phyloP scores from a whole-genome alignment of 164 flowering plant genomes.

The Dillenia turbinata region DNA sequence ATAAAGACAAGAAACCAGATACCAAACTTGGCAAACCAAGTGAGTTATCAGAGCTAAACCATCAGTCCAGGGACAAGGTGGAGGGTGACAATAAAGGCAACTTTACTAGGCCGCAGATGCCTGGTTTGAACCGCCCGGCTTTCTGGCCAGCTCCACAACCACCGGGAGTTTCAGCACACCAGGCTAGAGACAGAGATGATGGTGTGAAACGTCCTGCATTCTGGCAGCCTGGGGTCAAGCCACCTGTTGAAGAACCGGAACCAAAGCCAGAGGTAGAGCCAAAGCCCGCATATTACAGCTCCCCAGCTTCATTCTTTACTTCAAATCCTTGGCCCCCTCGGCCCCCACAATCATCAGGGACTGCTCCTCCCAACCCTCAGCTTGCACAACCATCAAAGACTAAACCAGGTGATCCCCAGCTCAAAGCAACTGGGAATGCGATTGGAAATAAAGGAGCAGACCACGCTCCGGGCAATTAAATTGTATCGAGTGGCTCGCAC shows the following conservation, averaged over 20 bases:
- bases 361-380: constrained; percentile 16
- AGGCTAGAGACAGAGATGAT: too few relatives aligned
- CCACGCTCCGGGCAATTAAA: neutral
- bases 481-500: neutral
- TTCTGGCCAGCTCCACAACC: constrained; percentile 30
- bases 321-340: constrained; percentile 42
- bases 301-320: constrained; percentile 24
- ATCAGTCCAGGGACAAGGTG: constrained; percentile 30
- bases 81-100: constrained; percentile 33
- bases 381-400: constrained; percentile 23
- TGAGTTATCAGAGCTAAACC: constrained; percentile 26
- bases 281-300: constrained; percentile 16
- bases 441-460: constrained; percentile 21
- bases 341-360: constrained; percentile 22
- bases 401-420: constrained; percentile 25
- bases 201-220: constrained; percentile 20
- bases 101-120: constrained; percentile 6
- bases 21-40: constrained; percentile 26
- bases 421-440: constrained; percentile 24
- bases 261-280: constrained; percentile 21
- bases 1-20: constrained; percentile 46
- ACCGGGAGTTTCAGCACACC: too few relatives aligned
- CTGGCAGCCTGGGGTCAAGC: constrained; percentile 18
- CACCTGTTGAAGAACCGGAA: constrained; percentile 26
- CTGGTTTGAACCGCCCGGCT: constrained; percentile 16